Base-by-base conservation (phyloP, 768 basidiomycete genomes). In the Terana coerulea region DNA sequence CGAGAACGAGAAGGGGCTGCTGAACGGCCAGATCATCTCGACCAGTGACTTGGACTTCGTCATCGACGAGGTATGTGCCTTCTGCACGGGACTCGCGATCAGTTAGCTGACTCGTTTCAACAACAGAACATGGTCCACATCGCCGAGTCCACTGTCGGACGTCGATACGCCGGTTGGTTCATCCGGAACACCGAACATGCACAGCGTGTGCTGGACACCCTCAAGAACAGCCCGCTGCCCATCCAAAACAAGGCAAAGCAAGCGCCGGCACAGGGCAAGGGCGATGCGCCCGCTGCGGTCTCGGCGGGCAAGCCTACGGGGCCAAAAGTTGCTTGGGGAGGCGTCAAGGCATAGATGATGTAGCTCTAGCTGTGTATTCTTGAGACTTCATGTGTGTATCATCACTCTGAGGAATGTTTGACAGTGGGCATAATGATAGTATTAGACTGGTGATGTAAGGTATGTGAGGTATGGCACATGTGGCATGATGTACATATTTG, bases 131-230 rank as follows among this genome's bases (percentile, higher is more conserved):
- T 95, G 88, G 88, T 98, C 7, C 91, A 95, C 60, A 93, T 98
- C 56, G 87, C 91, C 3, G 95, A 98, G 67, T 93, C 92, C 19
- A 97, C 92, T 0, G 84, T 95, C 17, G 93, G 94, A 14, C 75
- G 95, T 40, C 84, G 93, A 43, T 98, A 92, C 68, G 95, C 93
- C 2, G 91, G 93, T 33, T 97, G 93, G 91, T 98, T 98, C 72
- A 95, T 98, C 70, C 86, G 93, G 59, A 92, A 95, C 68, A 91
- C 92, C 4, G 94, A 97, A 67, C 83, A 93, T 59, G 86, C 93
- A 22, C 89, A 92, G 62, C 81, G 90, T 58, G 88, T 95, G 50
- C 76, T 86, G 55, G 92, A 95, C 61, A 85, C 86, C 53, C 73
- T 97, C 58, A 84, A 75, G 55, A 69, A 72, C 36, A 70, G 72